A percentile compares a stretch with the other conserved stretches of the same genome.
phyloP scores from a whole-genome alignment of 2,329 filamentous ascomycete genomes.

The Colletotrichum brevisporum region DNA sequence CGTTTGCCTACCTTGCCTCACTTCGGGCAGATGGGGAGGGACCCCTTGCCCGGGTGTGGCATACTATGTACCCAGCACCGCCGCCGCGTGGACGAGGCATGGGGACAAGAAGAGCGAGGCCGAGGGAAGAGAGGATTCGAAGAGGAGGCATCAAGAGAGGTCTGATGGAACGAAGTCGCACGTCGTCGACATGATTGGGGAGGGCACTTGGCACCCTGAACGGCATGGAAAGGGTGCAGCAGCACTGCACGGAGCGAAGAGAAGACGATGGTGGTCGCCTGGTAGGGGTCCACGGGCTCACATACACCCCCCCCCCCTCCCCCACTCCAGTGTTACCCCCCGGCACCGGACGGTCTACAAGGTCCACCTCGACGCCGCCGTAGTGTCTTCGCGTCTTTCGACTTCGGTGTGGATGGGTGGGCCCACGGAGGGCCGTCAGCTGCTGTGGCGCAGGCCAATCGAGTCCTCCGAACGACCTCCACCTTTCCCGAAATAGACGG shows the following conservation, averaged over 20 bases:
- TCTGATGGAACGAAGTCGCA: slow-evolving; percentile 13
- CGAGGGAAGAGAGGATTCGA: neutral
- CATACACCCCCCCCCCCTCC: too few species aligned
- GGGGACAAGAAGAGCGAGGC: slow-evolving; percentile 30
- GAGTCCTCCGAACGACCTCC: slow-evolving; percentile 15
- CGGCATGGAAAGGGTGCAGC: slow-evolving; percentile 7
- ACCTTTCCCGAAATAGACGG: slow-evolving; percentile 36
- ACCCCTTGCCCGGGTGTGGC: neutral
- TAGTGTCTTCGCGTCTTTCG: neutral
- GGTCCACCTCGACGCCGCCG: neutral
- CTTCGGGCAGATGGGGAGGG: too few species aligned
- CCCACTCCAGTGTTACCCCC: neutral
- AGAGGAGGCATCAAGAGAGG: slow-evolving; percentile 18
- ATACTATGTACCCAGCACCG: neutral
- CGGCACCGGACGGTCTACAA: neutral
- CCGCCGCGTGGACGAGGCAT: slow-evolving; percentile 33
- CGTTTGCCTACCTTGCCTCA: too few species aligned
- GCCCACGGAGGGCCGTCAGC: slow-evolving; percentile 51
- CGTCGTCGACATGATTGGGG: slow-evolving; percentile 36
- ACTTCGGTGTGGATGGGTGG: slow-evolving; percentile 44
- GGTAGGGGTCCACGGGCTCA: slow-evolving; percentile 23
- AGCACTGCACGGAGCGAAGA: neutral
- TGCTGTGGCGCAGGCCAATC: slow-evolving; percentile 57
- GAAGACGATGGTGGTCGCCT: neutral
- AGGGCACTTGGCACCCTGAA: slow-evolving; percentile 13